Evolutionary conservation across 2,329 filamentous ascomycete species (phyloP).

Genomic region (Didymella pinodella): DNA sequence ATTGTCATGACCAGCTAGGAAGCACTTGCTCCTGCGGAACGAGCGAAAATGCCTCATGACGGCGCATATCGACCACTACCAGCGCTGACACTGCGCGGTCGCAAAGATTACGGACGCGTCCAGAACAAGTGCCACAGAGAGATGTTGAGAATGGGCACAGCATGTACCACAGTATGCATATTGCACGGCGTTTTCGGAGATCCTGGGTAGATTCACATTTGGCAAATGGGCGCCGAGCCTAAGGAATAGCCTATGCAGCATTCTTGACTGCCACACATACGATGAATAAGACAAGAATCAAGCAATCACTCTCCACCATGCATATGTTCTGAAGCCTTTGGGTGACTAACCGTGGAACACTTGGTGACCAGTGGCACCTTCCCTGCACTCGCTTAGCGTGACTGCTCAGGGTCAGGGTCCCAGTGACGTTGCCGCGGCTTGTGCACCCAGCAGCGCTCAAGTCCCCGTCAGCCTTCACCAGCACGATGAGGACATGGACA

Average conservation of each 20-base stretch:
- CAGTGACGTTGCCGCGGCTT: constrained; percentile 18
- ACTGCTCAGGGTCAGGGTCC: constrained; percentile 14
- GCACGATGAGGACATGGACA: constrained; percentile 38
- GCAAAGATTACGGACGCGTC: background rate
- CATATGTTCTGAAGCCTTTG: background rate
- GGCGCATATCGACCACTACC: background rate
- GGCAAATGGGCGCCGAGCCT: background rate
- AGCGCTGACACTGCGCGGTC: background rate
- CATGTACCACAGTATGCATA: constrained; percentile 7
- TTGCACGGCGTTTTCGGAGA: constrained; percentile 13
- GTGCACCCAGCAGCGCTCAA: constrained; percentile 4
- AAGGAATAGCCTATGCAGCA: background rate
- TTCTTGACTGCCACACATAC: background rate
- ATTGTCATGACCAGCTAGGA: too few relatives aligned
- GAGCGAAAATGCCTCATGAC: background rate
- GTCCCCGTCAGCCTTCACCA: constrained; percentile 17
- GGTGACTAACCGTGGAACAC: background rate
- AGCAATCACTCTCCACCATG: background rate
- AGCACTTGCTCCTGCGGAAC: background rate
- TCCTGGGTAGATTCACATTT: background rate
- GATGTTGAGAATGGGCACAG: background rate
- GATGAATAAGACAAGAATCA: background rate
- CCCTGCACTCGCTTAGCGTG: constrained; percentile 12
- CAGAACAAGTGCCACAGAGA: background rate
- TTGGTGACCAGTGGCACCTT: constrained; percentile 2